Conservation (phyloP, 306 rosid genomes). For the Gleditsia sinensis region DNA sequence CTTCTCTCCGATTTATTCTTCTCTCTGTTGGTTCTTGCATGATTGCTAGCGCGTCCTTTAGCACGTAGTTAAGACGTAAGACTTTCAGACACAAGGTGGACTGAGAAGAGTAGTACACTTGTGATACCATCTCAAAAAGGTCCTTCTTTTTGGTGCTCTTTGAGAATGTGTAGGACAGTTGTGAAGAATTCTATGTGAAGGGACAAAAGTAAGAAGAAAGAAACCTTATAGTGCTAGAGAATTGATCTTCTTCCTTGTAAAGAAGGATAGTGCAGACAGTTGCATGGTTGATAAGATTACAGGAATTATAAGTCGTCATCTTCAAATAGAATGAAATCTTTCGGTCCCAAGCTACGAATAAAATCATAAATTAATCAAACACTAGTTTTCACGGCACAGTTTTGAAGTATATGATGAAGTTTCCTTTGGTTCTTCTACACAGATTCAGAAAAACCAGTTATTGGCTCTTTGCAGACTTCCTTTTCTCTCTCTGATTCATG, state of each 20-base stretch:
- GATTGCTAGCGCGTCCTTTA: no score
- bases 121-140: constrained; percentile 5
- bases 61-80: background rate
- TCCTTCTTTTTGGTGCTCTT: constrained; percentile 2
- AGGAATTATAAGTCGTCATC: constrained; percentile 17
- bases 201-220: constrained; percentile 25
- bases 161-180: constrained; percentile 33
- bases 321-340: constrained; percentile 31
- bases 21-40: constrained; percentile 23
- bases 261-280: constrained; percentile 34
- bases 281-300: constrained; percentile 33
- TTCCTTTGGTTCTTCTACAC: constrained; percentile 25
- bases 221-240: constrained; percentile 17
- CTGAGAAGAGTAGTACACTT: background rate
- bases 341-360: constrained; percentile 46
- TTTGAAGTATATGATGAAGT: constrained; percentile 9
- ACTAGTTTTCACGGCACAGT: constrained; percentile 31
- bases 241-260: constrained; percentile 14
- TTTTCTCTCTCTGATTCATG: constrained; percentile 26
- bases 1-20: constrained; percentile 36
- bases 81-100: background rate
- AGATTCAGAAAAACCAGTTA: constrained; percentile 8
- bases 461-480: constrained; percentile 23
- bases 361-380: constrained; percentile 17
- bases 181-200: constrained; percentile 31